Evolutionary conservation across 257 asterid species (phyloP).

Genomic region (Galeopsis tetrahit): DNA sequence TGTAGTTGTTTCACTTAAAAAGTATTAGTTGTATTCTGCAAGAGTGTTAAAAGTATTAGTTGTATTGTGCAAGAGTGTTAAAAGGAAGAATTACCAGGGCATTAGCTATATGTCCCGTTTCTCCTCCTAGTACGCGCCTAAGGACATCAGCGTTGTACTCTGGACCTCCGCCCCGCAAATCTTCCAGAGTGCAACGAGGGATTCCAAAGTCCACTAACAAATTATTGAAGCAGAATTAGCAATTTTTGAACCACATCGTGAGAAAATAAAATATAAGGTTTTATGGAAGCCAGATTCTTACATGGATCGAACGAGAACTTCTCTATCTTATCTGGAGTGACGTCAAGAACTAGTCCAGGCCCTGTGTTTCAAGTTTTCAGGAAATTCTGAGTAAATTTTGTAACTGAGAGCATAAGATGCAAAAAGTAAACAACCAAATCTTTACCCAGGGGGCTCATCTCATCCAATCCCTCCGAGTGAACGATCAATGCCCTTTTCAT

Average conservation of each 20-base stretch:
- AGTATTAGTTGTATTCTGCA: no score
- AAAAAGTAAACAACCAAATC: conserved; percentile 18
- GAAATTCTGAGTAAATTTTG: conserved; percentile 15
- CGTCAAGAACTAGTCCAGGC: conserved; percentile 67
- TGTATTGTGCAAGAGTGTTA: no score
- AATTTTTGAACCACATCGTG: neutral
- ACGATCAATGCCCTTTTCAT: conserved; percentile 74
- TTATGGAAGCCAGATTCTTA: conserved; percentile 35
- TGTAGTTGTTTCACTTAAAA: no score
- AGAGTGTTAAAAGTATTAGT: no score
- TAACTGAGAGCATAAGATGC: conserved; percentile 8
- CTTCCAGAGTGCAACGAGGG: conserved; percentile 74
- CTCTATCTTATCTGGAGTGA: conserved; percentile 64
- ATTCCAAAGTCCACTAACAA: conserved; percentile 68
- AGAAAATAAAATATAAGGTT: neutral
- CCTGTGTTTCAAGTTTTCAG: conserved; percentile 47
- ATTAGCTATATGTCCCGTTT: conserved; percentile 63
- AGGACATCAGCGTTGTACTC: conserved; percentile 60
- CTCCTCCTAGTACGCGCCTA: conserved; percentile 60
- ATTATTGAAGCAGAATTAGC: neutral
- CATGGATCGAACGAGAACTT: conserved; percentile 68
- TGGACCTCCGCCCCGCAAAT: conserved; percentile 66
- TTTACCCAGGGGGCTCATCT: conserved; percentile 84
- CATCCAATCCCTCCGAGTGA: conserved; percentile 80
- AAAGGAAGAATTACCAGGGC: conserved; percentile 53